Percentiles rank a stretch among this genome's conserved stretches.
Conservation (phyloP, 768 basidiomycete genomes). For the Boletus eberwhitei region DNA sequence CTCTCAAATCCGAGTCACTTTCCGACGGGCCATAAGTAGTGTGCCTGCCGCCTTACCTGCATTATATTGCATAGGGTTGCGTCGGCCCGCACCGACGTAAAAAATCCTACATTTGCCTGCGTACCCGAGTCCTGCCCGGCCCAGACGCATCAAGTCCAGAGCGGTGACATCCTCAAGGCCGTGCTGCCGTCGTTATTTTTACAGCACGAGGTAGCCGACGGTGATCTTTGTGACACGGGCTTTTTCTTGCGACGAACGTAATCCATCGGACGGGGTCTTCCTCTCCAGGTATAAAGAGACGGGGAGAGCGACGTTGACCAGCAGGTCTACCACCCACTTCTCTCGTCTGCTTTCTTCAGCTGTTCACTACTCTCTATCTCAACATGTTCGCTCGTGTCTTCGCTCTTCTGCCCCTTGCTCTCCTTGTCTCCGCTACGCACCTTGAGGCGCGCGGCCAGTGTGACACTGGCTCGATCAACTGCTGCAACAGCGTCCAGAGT, state of each 20-base stretch:
- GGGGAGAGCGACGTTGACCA: not conserved
- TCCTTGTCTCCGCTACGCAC: conserved; percentile 8
- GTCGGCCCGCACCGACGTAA: not conserved
- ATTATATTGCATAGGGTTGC: not conserved
- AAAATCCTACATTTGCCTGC: no score
- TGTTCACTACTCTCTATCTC: not conserved
- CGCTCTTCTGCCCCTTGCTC: conserved; percentile 17
- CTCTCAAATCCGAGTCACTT: no score
- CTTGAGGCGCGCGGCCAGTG: conserved; percentile 10
- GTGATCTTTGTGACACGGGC: not conserved
- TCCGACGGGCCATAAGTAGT: no score
- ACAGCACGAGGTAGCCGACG: not conserved
- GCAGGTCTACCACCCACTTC: not conserved
- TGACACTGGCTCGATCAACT: not conserved
- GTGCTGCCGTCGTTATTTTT: not conserved
- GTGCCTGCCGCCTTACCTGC: no score
- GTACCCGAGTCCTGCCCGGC: not conserved
- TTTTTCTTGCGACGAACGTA: not conserved
- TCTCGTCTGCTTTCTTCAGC: not conserved
- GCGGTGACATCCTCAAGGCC: not conserved
- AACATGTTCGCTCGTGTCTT: conserved; percentile 19
- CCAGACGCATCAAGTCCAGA: not conserved
- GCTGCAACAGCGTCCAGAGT: conserved; percentile 10
- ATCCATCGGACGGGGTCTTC: not conserved
- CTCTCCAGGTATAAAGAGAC: conserved; percentile 12